These are phyloP conservation scores for Colletotrichum sp. DNA, from an alignment of 2,329 filamentous ascomycete genomes.

Conservation along the genomic window DNA sequence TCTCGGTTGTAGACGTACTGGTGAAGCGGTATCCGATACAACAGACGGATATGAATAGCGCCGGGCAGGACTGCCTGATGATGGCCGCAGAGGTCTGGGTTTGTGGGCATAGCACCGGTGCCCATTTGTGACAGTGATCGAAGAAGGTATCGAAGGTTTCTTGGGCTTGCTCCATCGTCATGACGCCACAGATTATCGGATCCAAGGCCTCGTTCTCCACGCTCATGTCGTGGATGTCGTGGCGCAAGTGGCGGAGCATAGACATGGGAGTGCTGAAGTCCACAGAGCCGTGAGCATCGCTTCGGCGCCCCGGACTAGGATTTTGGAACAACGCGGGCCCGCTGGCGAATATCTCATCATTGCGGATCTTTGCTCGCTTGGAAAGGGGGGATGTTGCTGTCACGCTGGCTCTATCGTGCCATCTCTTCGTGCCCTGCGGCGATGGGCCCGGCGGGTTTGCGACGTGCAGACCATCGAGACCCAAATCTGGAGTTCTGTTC, in stretches of 20 bases:
- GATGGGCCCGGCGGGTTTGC: not conserved
- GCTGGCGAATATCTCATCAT: not conserved
- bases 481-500: not conserved
- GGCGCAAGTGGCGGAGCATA: not conserved
- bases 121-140: not conserved
- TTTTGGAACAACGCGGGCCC: not conserved
- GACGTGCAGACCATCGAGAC: not conserved
- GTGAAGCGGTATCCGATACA: not conserved
- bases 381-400: not conserved
- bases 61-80: not conserved
- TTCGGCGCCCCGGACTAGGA: not conserved
- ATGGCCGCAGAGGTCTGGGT: not conserved
- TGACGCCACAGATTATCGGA: not conserved
- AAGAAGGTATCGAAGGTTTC: not conserved
- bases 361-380: not conserved
- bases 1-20: not conserved
- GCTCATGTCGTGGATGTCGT: not conserved
- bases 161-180: not conserved
- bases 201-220: not conserved
- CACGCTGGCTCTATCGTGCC: not conserved
- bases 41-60: not conserved
- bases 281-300: not conserved
- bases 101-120: not conserved
- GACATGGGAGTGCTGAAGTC: not conserved
- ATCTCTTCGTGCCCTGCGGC: not conserved